Conservation (phyloP, 2,329 filamentous ascomycete genomes). For the Pyrenophora seminiperda region DNA sequence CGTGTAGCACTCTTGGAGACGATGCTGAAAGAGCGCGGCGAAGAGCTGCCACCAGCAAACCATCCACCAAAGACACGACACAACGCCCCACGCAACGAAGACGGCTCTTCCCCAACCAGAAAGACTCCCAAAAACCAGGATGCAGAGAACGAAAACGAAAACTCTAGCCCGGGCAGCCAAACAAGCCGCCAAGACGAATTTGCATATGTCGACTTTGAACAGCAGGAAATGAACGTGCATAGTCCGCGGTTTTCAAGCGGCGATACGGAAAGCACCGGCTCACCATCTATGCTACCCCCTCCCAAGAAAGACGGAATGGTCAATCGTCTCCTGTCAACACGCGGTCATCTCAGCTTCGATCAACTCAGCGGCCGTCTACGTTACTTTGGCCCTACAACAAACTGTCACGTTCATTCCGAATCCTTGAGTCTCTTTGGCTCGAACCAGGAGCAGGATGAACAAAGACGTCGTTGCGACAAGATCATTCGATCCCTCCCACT, state of each 20-base stretch:
- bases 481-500: conserved; percentile 55
- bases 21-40: conserved; percentile 58
- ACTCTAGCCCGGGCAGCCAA: conserved; percentile 42
- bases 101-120: conserved; percentile 25
- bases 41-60: conserved; percentile 56
- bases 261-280: conserved; percentile 36
- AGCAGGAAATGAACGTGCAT: conserved; percentile 30
- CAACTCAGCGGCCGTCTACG: conserved; percentile 57
- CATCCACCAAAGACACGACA: conserved; percentile 60
- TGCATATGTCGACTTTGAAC: conserved; percentile 24
- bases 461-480: conserved; percentile 54
- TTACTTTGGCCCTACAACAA: conserved; percentile 61
- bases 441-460: conserved; percentile 52
- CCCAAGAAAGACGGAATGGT: conserved; percentile 57
- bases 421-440: conserved; percentile 45
- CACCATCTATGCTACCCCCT: conserved; percentile 41
- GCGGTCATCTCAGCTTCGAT: conserved; percentile 59
- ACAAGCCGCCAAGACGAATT: conserved; percentile 37
- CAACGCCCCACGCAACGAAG: conserved; percentile 41
- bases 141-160: conserved; percentile 22
- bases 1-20: conserved; percentile 59
- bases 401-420: conserved; percentile 58
- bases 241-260: conserved; percentile 25
- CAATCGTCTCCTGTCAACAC: conserved; percentile 56
- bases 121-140: conserved; percentile 22